Percentiles rank a stretch among this genome's conserved stretches.
phyloP scores from a whole-genome alignment of 2,329 filamentous ascomycete species.

The Neophaeococcomyces aloes region DNA sequence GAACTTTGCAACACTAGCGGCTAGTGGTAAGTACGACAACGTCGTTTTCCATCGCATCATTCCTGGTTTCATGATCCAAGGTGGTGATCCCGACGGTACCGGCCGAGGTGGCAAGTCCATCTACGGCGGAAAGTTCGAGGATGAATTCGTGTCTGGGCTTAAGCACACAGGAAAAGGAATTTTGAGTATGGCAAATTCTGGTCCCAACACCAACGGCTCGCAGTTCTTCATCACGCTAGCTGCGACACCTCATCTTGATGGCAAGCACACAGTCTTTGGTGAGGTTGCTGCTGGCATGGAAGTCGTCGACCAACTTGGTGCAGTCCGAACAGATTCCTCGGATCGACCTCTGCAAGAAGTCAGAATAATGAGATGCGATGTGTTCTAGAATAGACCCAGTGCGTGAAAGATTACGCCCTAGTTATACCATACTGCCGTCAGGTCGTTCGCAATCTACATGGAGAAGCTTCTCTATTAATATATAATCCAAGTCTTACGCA shows the following conservation, averaged over 20 bases:
- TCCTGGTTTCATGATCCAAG: constrained; percentile 82
- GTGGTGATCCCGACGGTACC: constrained; percentile 84
- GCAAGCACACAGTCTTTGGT: constrained; percentile 90
- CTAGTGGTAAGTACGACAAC: constrained; percentile 82
- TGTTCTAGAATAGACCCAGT: constrained; percentile 3
- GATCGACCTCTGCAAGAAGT: constrained; percentile 82
- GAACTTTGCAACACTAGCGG: constrained; percentile 3
- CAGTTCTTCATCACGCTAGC: constrained; percentile 96
- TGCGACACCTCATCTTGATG: constrained; percentile 74
- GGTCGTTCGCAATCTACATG: too few species aligned
- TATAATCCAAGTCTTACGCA: too few species aligned
- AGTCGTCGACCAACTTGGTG: constrained; percentile 83
- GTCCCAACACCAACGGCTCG: constrained; percentile 81
- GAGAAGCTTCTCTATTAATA: too few species aligned
- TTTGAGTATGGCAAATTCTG: constrained; percentile 93
- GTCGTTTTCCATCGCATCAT: constrained; percentile 89
- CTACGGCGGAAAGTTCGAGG: constrained; percentile 90
- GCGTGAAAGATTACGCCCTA: too few species aligned
- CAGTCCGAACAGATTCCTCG: constrained; percentile 54
- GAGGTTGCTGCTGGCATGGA: constrained; percentile 83
- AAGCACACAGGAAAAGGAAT: constrained; percentile 89
- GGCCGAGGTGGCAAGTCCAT: constrained; percentile 93
- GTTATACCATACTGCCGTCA: too few species aligned
- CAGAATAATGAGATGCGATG: constrained; percentile 71
- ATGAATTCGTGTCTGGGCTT: constrained; percentile 73